Base-by-base conservation (phyloP, 306 rosid species). In the Cucurbita moschata region DNA sequence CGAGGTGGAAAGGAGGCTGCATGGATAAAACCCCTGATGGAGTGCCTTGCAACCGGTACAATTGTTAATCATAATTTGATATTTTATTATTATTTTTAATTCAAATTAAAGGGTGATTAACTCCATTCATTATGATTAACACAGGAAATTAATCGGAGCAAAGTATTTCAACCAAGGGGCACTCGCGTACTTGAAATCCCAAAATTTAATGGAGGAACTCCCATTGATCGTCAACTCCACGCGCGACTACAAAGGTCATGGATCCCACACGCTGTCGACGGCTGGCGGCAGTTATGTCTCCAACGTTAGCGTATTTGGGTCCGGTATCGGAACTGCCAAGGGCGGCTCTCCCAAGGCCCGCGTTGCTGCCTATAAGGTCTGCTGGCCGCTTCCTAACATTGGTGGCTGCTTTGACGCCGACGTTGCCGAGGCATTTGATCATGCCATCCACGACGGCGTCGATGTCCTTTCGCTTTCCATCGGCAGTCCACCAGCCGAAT, bases 321-420 rank as follows among this genome's bases (percentile, higher is more conserved):
- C 64, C 1, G 92, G 89, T 8, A 79, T 81, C 18, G 97, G 96
- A 55, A 89, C 91, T 5, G 97, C 97, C 37, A 74, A 85, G 54
- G 96, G 97, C 30, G 97, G 97, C 47, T 88, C 96, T 8, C 96
- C 97, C 0, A 83, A 54, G 71, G 92, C 97, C 18, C 30, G 93
- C 8, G 85, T 91, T 7, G 97, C 87, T 0, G 26, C 86, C 18
- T 91, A 88, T 77, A 91, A 87, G 80, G 96, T 89, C 0, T 91
- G 96, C 40, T 88, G 97, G 97, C 88, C 77, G 5, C 0, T 80
- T 1, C 26, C 1, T 8, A 10, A 81, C 10, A 73, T 11, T 0
- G 58, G 52, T 5, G 81, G 52, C 14, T 89, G 96, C 81, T 81
- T 75, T 49, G 96, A 87, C 21, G 83, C 88, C 3, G 97, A 91